phyloP scores from a whole-genome alignment of 2,329 filamentous ascomycete genomes.

The Hymenoscyphus fraxineus region DNA sequence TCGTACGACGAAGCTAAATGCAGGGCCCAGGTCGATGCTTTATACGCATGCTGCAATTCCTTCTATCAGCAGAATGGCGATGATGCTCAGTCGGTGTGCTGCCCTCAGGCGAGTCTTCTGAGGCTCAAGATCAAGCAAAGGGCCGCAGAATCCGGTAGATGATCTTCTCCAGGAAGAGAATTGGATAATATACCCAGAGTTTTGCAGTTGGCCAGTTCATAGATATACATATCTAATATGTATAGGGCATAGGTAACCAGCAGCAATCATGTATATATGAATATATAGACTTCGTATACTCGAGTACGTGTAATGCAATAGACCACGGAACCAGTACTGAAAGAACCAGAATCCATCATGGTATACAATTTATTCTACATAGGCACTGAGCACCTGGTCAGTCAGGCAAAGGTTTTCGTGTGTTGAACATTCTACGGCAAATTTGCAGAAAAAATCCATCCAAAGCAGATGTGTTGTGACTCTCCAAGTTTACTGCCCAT shows the following conservation, averaged over 20 bases:
- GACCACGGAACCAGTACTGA: too few species aligned
- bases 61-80: slow-evolving; percentile 83
- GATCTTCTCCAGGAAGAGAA: not conserved
- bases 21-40: slow-evolving; percentile 68
- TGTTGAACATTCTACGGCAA: too few species aligned
- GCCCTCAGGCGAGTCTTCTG: slow-evolving; percentile 76
- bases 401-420: too few species aligned
- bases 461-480: slow-evolving; percentile 36
- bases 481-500: slow-evolving; percentile 50
- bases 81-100: slow-evolving; percentile 72
- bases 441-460: too few species aligned
- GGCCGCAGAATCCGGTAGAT: slow-evolving; percentile 30
- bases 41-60: slow-evolving; percentile 89
- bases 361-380: too few species aligned
- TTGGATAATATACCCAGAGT: not conserved
- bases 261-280: not conserved
- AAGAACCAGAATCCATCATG: too few species aligned
- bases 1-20: slow-evolving; percentile 85
- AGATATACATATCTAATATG: not conserved
- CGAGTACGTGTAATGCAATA: too few species aligned
- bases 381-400: too few species aligned
- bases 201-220: not conserved
- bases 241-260: too few species aligned
- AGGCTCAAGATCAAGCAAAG: slow-evolving; percentile 79
- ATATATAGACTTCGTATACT: not conserved